Evolutionary conservation across 805 yeast genomes (phyloP).

Genomic region (Brettanomyces custersianus): DNA sequence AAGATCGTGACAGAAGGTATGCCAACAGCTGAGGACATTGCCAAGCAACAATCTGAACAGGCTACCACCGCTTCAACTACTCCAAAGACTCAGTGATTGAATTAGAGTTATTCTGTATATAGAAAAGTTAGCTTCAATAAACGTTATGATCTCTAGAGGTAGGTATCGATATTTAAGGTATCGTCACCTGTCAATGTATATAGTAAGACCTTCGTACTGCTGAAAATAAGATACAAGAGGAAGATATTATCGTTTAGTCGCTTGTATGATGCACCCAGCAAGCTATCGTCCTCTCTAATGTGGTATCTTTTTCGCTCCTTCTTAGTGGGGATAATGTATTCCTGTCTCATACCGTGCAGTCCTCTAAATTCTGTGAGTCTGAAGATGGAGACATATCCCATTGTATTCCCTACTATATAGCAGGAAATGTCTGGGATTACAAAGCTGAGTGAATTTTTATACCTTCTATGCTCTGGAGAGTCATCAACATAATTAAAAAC

Average conservation of each 20-base stretch:
- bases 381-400: slow-evolving; percentile 34
- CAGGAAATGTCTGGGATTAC: slow-evolving; percentile 33
- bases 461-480: no score
- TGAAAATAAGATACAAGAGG: no score
- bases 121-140: no score
- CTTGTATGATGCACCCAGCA: no score
- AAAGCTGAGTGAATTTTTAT: slow-evolving; percentile 19
- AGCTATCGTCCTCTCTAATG: no score
- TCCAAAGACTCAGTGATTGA: not conserved
- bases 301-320: no score
- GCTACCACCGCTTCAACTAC: slow-evolving; percentile 1
- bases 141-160: no score
- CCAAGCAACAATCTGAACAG: slow-evolving; percentile 25
- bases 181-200: no score
- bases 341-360: slow-evolving; percentile 32
- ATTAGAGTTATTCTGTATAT: no score
- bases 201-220: no score
- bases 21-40: slow-evolving; percentile 63
- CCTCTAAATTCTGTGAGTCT: slow-evolving; percentile 35
- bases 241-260: no score
- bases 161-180: no score
- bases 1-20: slow-evolving; percentile 78
- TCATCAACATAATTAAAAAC: slow-evolving; percentile 34
- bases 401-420: slow-evolving; percentile 33
- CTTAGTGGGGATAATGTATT: slow-evolving; percentile 30